Conservation (phyloP, 441 rosid genomes). For the Populus tomentosa region DNA sequence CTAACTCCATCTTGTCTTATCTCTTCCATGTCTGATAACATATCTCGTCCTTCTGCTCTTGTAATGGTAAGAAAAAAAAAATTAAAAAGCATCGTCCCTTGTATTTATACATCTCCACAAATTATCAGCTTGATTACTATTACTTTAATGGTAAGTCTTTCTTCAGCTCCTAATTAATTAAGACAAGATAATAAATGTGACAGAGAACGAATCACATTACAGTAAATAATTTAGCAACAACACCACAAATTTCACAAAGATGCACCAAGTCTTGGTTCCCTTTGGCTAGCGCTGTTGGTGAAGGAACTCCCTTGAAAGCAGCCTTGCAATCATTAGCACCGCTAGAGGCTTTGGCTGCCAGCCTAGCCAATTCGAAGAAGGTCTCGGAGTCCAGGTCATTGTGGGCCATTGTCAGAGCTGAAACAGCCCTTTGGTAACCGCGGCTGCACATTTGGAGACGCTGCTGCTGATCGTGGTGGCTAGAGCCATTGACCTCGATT, state of each 20-base stretch:
- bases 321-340: conserved; percentile 19
- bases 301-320: conserved; percentile 6
- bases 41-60: neutral
- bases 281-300: neutral
- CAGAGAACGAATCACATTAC: neutral
- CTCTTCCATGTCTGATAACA: neutral
- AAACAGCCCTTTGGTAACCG: conserved; percentile 19
- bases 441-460: conserved; percentile 18
- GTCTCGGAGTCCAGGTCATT: conserved; percentile 36
- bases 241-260: conserved; percentile 21
- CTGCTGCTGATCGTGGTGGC: neutral
- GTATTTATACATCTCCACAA: neutral
- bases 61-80: neutral
- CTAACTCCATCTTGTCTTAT: neutral
- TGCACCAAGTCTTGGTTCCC: conserved; percentile 19
- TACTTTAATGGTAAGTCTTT: neutral
- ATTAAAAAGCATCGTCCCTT: neutral
- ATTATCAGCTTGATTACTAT: neutral
- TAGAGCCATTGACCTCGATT: neutral
- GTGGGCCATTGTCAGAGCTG: conserved; percentile 8
- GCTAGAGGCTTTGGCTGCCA: conserved; percentile 12
- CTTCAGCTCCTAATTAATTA: neutral
- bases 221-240: conserved; percentile 20
- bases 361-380: conserved; percentile 17
- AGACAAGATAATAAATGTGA: neutral